Conservation (phyloP, 331 rosid species). For the Acacia pycnantha region DNA sequence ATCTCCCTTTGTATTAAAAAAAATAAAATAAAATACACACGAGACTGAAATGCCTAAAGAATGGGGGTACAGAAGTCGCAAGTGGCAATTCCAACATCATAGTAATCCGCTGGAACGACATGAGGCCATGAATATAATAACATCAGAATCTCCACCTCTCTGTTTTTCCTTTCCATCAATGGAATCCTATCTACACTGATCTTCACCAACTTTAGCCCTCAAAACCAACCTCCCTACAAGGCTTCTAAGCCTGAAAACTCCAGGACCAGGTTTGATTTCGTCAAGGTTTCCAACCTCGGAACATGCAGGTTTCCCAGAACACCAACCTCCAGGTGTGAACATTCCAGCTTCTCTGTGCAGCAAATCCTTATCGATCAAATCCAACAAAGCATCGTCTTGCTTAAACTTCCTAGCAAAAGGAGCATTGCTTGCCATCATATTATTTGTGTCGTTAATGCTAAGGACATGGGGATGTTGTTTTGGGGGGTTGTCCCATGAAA, state of each 20-base stretch:
- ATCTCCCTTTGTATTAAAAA: not conserved
- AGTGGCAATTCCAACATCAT: not conserved
- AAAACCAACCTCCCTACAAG: conserved; percentile 40
- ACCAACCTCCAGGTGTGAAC: conserved; percentile 91
- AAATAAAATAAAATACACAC: too few species aligned
- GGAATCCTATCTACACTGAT: conserved; percentile 62
- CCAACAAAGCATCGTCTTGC: conserved; percentile 57
- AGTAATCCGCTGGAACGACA: not conserved
- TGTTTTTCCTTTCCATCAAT: not conserved
- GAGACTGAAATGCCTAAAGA: not conserved
- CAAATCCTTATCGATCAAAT: conserved; percentile 63
- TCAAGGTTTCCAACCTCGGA: conserved; percentile 65
- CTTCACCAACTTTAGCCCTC: conserved; percentile 48
- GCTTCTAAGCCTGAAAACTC: conserved; percentile 57
- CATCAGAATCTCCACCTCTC: not conserved
- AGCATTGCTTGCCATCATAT: conserved; percentile 70
- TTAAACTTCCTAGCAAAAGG: conserved; percentile 85
- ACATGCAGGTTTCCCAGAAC: conserved; percentile 73
- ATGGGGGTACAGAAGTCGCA: not conserved
- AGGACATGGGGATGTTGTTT: conserved; percentile 87
- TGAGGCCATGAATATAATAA: not conserved
- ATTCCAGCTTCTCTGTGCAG: conserved; percentile 46
- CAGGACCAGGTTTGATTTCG: conserved; percentile 77
- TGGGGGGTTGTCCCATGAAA: conserved; percentile 90
- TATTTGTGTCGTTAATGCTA: conserved; percentile 62